Conservation (phyloP, 2,329 filamentous ascomycete species). For the Exophiala phaeomuriformis region DNA sequence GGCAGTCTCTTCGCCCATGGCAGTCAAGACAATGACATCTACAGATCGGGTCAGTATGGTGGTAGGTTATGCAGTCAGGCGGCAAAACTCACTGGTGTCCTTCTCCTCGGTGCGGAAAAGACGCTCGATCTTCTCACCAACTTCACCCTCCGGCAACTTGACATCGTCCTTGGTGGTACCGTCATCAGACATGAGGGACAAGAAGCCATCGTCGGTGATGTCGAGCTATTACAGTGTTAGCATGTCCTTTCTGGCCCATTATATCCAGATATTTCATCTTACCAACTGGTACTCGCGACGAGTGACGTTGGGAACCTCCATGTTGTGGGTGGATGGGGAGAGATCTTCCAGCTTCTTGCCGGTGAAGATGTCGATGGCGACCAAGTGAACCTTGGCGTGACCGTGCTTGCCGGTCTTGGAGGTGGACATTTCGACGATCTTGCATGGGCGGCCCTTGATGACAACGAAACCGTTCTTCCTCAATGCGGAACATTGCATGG, state of each 20-base stretch:
- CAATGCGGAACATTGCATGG: constrained; percentile 99
- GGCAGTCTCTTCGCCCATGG: constrained; percentile 91
- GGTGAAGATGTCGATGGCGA: constrained; percentile 98
- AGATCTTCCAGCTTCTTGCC: constrained; percentile 99
- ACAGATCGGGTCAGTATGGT: constrained; percentile 11
- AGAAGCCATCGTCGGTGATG: constrained; percentile 87
- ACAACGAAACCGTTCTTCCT: constrained; percentile 98
- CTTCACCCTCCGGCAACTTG: constrained; percentile 79
- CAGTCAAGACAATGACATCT: constrained; percentile 88
- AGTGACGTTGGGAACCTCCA: constrained; percentile 85
- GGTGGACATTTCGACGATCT: constrained; percentile 99
- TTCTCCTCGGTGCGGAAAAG: constrained; percentile 78
- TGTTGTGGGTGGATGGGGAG: constrained; percentile 83
- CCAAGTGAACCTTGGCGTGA: constrained; percentile 99
- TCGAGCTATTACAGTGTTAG: constrained; percentile 58
- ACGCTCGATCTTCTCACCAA: constrained; percentile 77
- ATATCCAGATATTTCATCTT: constrained; percentile 42
- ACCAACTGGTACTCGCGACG: constrained; percentile 92
- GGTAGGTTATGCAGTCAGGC: not conserved
- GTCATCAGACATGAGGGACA: constrained; percentile 83
- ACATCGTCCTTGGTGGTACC: constrained; percentile 92
- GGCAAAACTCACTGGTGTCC: constrained; percentile 69
- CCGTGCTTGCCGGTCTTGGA: constrained; percentile 99
- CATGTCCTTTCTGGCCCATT: not conserved
- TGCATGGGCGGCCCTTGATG: constrained; percentile 98